A percentile compares a stretch with the other conserved stretches of the same genome.
phyloP scores from a whole-genome alignment of 176 grass and related monocot species.

The Neostapfia colusana region DNA sequence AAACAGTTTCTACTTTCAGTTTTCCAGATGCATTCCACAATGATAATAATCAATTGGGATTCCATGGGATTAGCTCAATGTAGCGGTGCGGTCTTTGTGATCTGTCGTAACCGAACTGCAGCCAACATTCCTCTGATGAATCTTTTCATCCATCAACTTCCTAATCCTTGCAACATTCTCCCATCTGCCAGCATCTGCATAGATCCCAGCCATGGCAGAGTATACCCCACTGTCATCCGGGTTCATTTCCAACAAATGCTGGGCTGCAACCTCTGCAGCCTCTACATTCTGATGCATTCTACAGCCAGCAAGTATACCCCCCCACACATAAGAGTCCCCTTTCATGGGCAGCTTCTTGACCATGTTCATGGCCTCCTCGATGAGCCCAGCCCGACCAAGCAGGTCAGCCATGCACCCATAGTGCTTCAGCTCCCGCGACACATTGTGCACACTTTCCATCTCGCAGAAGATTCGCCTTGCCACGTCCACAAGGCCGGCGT shows the following conservation, averaged over 20 bases:
- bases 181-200: slow-evolving; percentile 54
- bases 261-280: slow-evolving; percentile 46
- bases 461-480: slow-evolving; percentile 52
- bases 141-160: slow-evolving; percentile 49
- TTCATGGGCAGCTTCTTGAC: slow-evolving; percentile 49
- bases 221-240: slow-evolving; percentile 56
- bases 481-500: slow-evolving; percentile 49
- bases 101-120: slow-evolving; percentile 38
- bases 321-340: slow-evolving; percentile 59
- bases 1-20: slow-evolving; percentile 22
- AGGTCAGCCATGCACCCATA: slow-evolving; percentile 72
- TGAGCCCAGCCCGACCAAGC: slow-evolving; percentile 55
- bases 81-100: neutral
- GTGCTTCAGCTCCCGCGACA: slow-evolving; percentile 55
- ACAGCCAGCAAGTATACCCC: slow-evolving; percentile 60
- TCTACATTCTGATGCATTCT: slow-evolving; percentile 58
- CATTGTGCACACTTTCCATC: slow-evolving; percentile 49
- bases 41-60: no score
- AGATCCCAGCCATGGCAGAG: slow-evolving; percentile 56
- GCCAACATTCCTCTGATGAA: slow-evolving; percentile 48
- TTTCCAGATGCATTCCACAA: neutral
- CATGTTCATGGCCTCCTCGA: slow-evolving; percentile 60
- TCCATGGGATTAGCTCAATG: neutral
- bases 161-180: slow-evolving; percentile 60
- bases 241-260: slow-evolving; percentile 51